Conservation (phyloP, 2,329 filamentous ascomycete species). For the Grosmannia serpens region DNA sequence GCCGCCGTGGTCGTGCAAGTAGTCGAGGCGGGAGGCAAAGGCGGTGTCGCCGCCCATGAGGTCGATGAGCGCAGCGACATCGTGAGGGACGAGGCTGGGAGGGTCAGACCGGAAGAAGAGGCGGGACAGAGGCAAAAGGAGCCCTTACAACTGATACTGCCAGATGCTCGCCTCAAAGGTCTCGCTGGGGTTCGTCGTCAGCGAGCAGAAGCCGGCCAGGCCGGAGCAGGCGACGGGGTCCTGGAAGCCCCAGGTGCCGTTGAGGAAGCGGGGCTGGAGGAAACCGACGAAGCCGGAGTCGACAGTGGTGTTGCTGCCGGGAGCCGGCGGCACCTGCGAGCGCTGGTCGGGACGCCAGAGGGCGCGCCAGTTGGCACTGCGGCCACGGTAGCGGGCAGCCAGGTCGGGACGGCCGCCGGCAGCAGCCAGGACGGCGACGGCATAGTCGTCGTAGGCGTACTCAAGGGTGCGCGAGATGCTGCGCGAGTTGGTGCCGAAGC, state of each 20-base stretch:
- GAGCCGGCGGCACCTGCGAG: conserved; percentile 26
- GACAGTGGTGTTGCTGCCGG: too few species aligned
- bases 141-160: conserved; percentile 33
- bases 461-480: conserved; percentile 65
- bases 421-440: conserved; percentile 49
- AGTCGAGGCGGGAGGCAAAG: conserved; percentile 14
- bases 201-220: too few species aligned
- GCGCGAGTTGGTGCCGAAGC: conserved; percentile 54
- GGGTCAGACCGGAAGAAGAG: too few species aligned
- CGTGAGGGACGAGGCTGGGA: conserved; percentile 15
- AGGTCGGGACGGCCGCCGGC: conserved; percentile 29
- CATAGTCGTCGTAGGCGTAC: conserved; percentile 71
- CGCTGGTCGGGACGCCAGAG: conserved; percentile 46
- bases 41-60: conserved; percentile 17
- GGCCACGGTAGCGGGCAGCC: conserved; percentile 40
- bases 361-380: conserved; percentile 49
- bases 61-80: conserved; percentile 10
- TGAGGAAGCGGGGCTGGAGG: conserved; percentile 28
- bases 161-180: conserved; percentile 62
- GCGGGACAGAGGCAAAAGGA: too few species aligned
- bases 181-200: conserved; percentile 49
- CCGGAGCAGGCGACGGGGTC: too few species aligned
- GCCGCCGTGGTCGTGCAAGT: conserved; percentile 15
- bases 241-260: conserved; percentile 29
- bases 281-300: conserved; percentile 28